Evolutionary conservation across 2,329 filamentous ascomycete genomes (phyloP), one percentile per base, ranked within the genome.

Genomic region (Coniochaeta ligniaria): DNA sequence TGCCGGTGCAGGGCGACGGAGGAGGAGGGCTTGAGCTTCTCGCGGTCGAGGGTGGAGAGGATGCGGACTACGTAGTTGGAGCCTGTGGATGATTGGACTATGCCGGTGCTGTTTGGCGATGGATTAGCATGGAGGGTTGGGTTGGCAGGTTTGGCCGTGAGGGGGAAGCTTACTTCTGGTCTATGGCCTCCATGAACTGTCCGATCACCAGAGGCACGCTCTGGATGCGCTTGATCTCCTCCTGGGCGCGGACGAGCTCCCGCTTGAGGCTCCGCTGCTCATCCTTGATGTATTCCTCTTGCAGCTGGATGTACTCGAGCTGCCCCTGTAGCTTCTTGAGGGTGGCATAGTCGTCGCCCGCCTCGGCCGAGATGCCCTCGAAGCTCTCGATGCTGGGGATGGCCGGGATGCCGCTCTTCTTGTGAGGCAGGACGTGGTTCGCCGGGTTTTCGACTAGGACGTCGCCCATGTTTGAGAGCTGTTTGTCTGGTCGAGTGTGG

Each of bases 271-370:
- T 97, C 80, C 92, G 88, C 80, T 99, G 95, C 82, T 99, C 95
- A 86, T 99, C 95, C 81, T 99, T 99, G 86, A 99, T 99, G 78
- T 99, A 99, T 75, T 99, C 95, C 78, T 99, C 95, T 79, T 99
- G 95, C 69, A 99, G 84, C 77, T 97, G 92, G 74, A 98, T 96
- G 76, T 96, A 98, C 87, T 99, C 95, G 69, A 98, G 80, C 80
- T 98, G 93, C 74, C 94, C 84, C 78, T 99, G 94, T 65, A 98
- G 86, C 81, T 96, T 95, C 83, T 99, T 99, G 76, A 98, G 83
- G 45, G 89, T 92, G 59, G 91, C 92, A 76, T 99, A 99, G 74
- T 98, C 94, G 75, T 98, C 94, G 66, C 87, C 90, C 57, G 87
- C 88, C 70, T 96, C 92, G 60, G 85, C 86, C 17, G 87, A 84